Evolutionary conservation across 208 protist species (phyloP).

Genomic region (Acanthamoeba sp.): DNA sequence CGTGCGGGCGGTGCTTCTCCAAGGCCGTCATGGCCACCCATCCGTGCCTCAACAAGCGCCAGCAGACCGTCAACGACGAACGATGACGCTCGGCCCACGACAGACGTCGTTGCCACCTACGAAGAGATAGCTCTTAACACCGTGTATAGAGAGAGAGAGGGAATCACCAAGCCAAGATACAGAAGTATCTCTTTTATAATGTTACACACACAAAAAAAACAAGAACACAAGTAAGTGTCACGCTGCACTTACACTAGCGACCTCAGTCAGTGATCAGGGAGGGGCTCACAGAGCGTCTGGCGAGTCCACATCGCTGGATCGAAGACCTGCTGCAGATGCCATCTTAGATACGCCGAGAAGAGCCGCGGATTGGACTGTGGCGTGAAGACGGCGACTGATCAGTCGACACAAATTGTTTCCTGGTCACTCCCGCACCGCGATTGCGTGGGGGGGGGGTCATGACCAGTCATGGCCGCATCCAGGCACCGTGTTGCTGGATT

Average conservation of each 20-base stretch:
- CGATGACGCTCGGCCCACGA: not conserved
- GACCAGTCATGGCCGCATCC: not conserved
- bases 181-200: not conserved
- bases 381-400: too few relatives aligned
- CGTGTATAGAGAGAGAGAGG: not conserved
- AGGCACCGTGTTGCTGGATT: not conserved
- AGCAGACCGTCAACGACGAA: constrained; percentile 9
- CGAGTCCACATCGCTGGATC: too few relatives aligned
- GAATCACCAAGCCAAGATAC: not conserved
- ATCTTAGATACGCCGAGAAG: too few relatives aligned
- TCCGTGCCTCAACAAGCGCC: constrained; percentile 32
- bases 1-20: constrained; percentile 40
- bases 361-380: too few relatives aligned
- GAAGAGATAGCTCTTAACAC: not conserved
- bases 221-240: not conserved
- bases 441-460: too few relatives aligned
- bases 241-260: too few relatives aligned
- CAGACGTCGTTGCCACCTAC: not conserved
- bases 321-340: too few relatives aligned
- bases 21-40: constrained; percentile 58
- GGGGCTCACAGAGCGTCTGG: too few relatives aligned
- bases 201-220: not conserved
- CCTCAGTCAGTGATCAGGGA: too few relatives aligned
- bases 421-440: too few relatives aligned
- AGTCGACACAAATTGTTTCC: too few relatives aligned